These are phyloP conservation scores for Climacium dendroides DNA, from an alignment of 225 moss, liverwort and hornwort species.

Conservation along the genomic window DNA sequence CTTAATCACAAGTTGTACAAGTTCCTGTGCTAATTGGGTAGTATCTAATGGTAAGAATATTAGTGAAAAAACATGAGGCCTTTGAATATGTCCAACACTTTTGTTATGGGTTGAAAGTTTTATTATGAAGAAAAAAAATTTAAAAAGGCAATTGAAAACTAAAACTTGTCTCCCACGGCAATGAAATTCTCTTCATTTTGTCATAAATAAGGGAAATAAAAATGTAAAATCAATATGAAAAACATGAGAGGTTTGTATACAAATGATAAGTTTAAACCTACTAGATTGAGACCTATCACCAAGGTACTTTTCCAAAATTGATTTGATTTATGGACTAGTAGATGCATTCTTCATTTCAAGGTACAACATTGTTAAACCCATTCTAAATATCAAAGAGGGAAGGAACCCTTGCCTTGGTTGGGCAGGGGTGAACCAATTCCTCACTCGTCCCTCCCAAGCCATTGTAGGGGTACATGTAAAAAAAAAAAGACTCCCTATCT, in stretches of 20 bases:
- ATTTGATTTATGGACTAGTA: neutral
- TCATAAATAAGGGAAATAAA: neutral
- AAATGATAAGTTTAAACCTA: fast-evolving
- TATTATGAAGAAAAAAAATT: neutral
- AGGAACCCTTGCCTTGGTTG: neutral
- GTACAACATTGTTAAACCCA: too few species aligned
- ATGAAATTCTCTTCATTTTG: neutral
- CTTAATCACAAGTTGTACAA: neutral
- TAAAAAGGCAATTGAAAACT: neutral
- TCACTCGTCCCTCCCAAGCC: too few species aligned
- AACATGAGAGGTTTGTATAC: fast-evolving
- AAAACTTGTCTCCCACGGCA: fast-evolving
- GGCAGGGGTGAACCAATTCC: too few species aligned
- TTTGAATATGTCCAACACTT: neutral
- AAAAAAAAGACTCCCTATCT: too few species aligned
- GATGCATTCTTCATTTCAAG: neutral
- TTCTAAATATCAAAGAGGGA: neutral
- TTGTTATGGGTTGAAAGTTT: neutral
- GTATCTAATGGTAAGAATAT: neutral
- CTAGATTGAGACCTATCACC: neutral
- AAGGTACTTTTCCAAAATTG: neutral
- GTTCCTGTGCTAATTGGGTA: neutral
- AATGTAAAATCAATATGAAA: neutral
- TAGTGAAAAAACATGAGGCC: neutral
- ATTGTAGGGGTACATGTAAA: too few species aligned